Conservation (phyloP, 371 early-diverging fungal genomes). For the Amoeboradix gromovi region DNA sequence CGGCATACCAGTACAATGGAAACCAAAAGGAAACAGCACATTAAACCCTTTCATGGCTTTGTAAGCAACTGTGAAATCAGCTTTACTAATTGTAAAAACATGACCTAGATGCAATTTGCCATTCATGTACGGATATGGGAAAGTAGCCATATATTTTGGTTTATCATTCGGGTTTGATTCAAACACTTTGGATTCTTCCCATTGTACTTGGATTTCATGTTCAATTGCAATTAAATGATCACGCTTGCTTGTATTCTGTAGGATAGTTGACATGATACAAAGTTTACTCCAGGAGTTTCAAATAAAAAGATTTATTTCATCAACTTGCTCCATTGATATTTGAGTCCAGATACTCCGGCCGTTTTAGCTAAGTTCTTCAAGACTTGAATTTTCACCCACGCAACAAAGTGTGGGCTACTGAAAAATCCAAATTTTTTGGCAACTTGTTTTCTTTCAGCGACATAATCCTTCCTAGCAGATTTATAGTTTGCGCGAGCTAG, state of each 20-base stretch:
- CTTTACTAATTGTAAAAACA: constrained; percentile 85
- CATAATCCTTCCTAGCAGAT: too few relatives aligned
- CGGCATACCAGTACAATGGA: constrained; percentile 99
- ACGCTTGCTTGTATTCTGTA: neutral
- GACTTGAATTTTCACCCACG: too few relatives aligned
- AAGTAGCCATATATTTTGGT: constrained; percentile 84
- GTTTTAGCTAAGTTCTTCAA: too few relatives aligned
- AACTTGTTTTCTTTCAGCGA: too few relatives aligned
- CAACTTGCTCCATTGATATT: too few relatives aligned
- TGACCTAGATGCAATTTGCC: constrained; percentile 96
- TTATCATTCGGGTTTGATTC: constrained; percentile 51
- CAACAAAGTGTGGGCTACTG: too few relatives aligned
- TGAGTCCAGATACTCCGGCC: too few relatives aligned
- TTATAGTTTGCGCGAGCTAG: too few relatives aligned
- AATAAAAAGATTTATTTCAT: too few relatives aligned
- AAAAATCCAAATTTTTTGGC: too few relatives aligned
- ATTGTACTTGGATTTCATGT: constrained; percentile 35
- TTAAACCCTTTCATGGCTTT: constrained; percentile 79
- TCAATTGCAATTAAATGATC: constrained; percentile 52
- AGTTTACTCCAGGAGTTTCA: neutral
- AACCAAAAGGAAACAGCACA: constrained; percentile 89
- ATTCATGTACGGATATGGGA: constrained; percentile 99
- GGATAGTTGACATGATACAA: too few relatives aligned
- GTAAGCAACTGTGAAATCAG: constrained; percentile 83
- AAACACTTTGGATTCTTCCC: constrained; percentile 45